Conservation (phyloP, 148 eudicot genomes). For the Vaccinium vitisidaea region DNA sequence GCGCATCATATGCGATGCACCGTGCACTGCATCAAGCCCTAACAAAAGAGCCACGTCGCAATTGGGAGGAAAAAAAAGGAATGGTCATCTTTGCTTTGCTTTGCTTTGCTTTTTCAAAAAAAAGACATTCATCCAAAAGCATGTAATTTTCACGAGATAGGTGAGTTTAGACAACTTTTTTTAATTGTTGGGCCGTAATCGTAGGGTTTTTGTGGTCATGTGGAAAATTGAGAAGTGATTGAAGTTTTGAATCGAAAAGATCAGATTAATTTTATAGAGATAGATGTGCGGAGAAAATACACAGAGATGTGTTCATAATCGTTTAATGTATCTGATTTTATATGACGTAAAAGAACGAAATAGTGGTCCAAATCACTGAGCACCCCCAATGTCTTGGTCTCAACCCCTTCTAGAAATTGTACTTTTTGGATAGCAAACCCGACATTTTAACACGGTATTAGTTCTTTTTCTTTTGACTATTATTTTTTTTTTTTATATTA, state of each 20-base stretch:
- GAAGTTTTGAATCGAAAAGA: too few species aligned
- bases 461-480: neutral
- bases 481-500: neutral
- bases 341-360: too few species aligned
- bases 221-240: neutral
- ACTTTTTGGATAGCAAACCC: neutral
- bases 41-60: neutral
- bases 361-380: neutral
- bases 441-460: neutral
- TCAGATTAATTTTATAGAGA: too few species aligned
- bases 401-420: conserved; percentile 7
- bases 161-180: neutral
- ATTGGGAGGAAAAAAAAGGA: neutral
- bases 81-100: neutral
- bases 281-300: neutral
- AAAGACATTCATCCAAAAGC: neutral
- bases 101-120: neutral
- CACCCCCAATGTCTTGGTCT: neutral
- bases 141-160: neutral
- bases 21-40: too few species aligned
- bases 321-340: too few species aligned
- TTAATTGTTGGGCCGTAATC: neutral
- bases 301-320: neutral
- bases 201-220: too few species aligned
- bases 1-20: too few species aligned